Evolutionary conservation across 371 early-diverging fungal species (phyloP), one percentile per base, ranked within the genome.

Genomic region (Blyttiomyces sp.): DNA sequence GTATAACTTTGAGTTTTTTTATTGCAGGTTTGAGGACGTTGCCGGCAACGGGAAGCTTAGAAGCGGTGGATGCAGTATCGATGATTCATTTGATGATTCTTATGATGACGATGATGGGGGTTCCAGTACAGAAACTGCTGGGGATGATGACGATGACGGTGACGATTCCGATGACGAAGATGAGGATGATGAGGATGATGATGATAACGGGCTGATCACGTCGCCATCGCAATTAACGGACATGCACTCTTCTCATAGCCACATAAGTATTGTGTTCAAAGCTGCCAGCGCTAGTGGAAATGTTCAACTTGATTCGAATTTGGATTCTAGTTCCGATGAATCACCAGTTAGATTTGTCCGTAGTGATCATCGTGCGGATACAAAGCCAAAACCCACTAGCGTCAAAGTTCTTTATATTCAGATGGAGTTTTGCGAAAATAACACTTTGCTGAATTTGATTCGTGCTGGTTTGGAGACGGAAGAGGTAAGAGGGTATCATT

Each of bases 341-440:
- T 11, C 13, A 13, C n/a, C 39, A 13, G 39, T 39, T 39, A 11
- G n/a, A 39, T 13, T n/a, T n/a, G 23, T 13, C 27, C 11, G 51
- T 16, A 13, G 23, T 43, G 45, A 11, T 57, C 26, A 13, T 56
- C 28, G 13, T 54, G 13, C 57, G 11, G 46, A 46, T 61, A 61
- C 24, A n/a, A n/a, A 19, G n/a, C 36, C 61, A 9, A 39, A 62
- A 65, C 54, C 17, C 52, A 43, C 26, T 30, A 24, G 26, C 43
- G 36, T 51, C 26, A 28, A 54, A 53, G 39, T 71, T 2, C 75
- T 96, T 33, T 95, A 94, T 55, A 96, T 96, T 59, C 96, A 96
- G 70, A 96, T 96, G 97, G 96, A 96, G 73, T 95, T 94, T 68
- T 96, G 97, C 68, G 95, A 94, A 66, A 87, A 92, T 50, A 90